Conservation (phyloP, 257 asterid genomes). For the Solanum appendiculatum region DNA sequence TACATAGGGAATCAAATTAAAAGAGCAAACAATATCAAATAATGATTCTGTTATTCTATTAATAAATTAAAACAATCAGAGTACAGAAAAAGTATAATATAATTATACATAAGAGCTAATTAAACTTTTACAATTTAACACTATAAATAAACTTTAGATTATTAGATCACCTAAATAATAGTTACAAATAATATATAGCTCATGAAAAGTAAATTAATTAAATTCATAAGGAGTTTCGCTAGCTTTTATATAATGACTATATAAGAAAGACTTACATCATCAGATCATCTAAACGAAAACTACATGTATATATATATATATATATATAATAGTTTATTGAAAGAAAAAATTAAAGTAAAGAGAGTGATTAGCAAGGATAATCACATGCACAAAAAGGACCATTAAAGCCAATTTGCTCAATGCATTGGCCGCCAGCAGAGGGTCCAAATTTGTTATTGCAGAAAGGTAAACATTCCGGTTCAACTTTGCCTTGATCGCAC, state of each 20-base stretch:
- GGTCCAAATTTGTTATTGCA: not conserved
- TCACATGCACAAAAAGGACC: conserved; percentile 1
- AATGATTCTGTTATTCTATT: not conserved
- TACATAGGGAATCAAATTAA: not conserved
- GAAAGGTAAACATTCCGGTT: not conserved
- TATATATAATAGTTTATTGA: not conserved
- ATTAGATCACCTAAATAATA: too few relatives aligned
- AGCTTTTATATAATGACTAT: not conserved
- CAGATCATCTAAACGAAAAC: not conserved
- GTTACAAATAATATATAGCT: too few relatives aligned
- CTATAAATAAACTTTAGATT: too few relatives aligned
- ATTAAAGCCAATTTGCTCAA: not conserved
- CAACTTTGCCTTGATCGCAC: not conserved
- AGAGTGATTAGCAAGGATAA: not conserved
- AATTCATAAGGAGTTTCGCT: not conserved
- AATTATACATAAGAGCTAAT: not conserved
- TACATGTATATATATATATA: not conserved
- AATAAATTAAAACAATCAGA: not conserved
- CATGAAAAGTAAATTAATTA: not conserved
- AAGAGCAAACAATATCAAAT: not conserved
- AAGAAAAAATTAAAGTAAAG: not conserved
- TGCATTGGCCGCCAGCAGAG: not conserved
- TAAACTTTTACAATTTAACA: too few relatives aligned
- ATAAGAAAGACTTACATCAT: not conserved
- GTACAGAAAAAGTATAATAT: not conserved